Conservation (phyloP, 805 yeast genomes). For the Candida adriatica region DNA sequence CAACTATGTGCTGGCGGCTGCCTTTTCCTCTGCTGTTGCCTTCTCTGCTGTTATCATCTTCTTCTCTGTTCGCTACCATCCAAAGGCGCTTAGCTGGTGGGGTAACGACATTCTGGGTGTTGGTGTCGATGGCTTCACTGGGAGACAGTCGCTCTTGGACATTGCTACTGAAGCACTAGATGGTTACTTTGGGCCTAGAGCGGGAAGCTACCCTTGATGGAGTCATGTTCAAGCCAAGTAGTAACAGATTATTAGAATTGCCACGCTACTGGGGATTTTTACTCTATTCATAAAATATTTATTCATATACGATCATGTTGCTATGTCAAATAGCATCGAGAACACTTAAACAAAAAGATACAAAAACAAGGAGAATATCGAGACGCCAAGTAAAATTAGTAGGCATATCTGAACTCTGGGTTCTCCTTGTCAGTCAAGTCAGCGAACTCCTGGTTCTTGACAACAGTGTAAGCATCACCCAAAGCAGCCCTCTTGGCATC, state of each 20-base stretch:
- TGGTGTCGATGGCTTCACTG: constrained; percentile 15
- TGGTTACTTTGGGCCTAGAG: constrained; percentile 9
- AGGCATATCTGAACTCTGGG: constrained; percentile 43
- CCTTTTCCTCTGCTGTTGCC: constrained; percentile 53
- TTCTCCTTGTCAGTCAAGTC: constrained; percentile 51
- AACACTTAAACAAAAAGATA: no score
- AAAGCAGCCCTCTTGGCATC: constrained; percentile 22
- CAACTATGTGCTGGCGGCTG: constrained; percentile 45
- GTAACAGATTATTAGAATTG: no score
- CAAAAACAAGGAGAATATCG: no score
- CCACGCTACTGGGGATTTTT: no score
- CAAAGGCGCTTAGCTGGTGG: constrained; percentile 50
- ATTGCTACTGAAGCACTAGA: constrained; percentile 1
- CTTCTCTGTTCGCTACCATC: constrained; percentile 40
- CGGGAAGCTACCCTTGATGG: constrained; percentile 8
- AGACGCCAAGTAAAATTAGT: no score
- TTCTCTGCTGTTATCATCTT: constrained; percentile 45
- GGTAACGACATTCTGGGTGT: constrained; percentile 34
- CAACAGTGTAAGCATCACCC: constrained; percentile 14
- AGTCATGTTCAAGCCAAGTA: no score
- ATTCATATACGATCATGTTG: no score
- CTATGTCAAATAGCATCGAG: no score
- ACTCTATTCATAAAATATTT: no score
- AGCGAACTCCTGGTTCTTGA: constrained; percentile 28
- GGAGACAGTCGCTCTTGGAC: constrained; percentile 6